phyloP scores from a whole-genome alignment of 2,329 filamentous ascomycete genomes.

The Microcyclospora pomicola region DNA sequence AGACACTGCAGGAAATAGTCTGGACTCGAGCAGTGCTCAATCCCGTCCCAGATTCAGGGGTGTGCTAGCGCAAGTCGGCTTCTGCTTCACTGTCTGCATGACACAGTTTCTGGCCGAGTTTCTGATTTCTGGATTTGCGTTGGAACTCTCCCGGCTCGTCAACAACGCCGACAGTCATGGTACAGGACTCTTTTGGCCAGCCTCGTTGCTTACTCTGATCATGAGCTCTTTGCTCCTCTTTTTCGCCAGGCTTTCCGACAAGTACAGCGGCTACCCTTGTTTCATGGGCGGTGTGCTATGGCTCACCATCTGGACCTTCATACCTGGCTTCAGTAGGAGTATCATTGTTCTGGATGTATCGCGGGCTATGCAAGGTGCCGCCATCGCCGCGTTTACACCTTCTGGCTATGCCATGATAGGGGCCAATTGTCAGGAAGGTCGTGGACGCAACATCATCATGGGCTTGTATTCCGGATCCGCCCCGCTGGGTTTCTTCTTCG shows the following conservation, averaged over 20 bases:
- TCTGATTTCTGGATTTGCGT: conserved; percentile 24
- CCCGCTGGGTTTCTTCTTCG: conserved; percentile 24
- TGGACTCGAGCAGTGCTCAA: neutral
- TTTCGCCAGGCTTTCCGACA: conserved; percentile 23
- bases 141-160: conserved; percentile 19
- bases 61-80: conserved; percentile 19
- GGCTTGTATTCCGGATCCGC: conserved; percentile 24
- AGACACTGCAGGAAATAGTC: neutral
- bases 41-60: conserved; percentile 15
- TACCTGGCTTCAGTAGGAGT: conserved; percentile 19
- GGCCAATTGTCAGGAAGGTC: conserved; percentile 20
- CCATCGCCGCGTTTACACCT: conserved; percentile 23
- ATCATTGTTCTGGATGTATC: conserved; percentile 17
- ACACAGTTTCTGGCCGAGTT: conserved; percentile 25
- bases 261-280: conserved; percentile 22
- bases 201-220: conserved; percentile 21
- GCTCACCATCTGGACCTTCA: conserved; percentile 22
- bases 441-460: conserved; percentile 21
- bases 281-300: conserved; percentile 24
- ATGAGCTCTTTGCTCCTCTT: conserved; percentile 20
- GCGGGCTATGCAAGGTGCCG: conserved; percentile 24
- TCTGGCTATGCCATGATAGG: conserved; percentile 22
- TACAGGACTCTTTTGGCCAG: conserved; percentile 22
- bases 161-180: conserved; percentile 3
- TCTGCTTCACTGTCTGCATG: conserved; percentile 24